Evolutionary conservation across 2,329 filamentous ascomycete species (phyloP).

Genomic region (Chaetomiaceae sp.): DNA sequence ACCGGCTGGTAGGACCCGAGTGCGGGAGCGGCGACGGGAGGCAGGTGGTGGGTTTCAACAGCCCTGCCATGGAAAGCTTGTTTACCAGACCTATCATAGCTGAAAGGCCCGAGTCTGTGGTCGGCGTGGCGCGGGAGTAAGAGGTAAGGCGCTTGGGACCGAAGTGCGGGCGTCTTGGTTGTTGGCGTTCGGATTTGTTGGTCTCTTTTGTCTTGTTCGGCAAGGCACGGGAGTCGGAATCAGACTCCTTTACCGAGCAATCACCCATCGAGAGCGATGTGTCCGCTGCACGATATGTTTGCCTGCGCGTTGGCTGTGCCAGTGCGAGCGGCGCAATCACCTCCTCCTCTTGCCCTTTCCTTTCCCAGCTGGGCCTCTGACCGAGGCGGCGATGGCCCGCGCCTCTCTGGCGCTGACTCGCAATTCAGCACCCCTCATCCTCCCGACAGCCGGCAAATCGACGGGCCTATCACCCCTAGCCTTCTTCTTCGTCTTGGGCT

Average conservation of each 20-base stretch:
- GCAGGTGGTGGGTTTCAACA: not conserved
- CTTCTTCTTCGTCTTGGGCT: constrained; percentile 41
- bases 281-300: constrained; percentile 12
- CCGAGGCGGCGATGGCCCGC: constrained; percentile 53
- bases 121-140: not conserved
- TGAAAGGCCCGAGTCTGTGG: not conserved
- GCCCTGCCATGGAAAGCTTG: not conserved
- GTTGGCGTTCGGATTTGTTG: too few species aligned
- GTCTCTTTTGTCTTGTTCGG: too few species aligned
- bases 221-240: too few species aligned
- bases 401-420: constrained; percentile 76
- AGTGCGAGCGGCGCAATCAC: constrained; percentile 24
- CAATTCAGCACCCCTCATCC: constrained; percentile 73
- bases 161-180: too few species aligned
- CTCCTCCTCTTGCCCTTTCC: constrained; percentile 34
- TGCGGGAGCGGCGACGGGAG: not conserved
- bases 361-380: constrained; percentile 27
- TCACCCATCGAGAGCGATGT: not conserved
- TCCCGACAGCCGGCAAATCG: constrained; percentile 74
- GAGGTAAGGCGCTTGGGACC: too few species aligned
- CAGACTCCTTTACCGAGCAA: not conserved
- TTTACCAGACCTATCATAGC: not conserved
- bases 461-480: constrained; percentile 53
- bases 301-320: not conserved
- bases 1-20: not conserved